Evolutionary conservation across 2,329 filamentous ascomycete species (phyloP).

Genomic region (Orbilia quercus): DNA sequence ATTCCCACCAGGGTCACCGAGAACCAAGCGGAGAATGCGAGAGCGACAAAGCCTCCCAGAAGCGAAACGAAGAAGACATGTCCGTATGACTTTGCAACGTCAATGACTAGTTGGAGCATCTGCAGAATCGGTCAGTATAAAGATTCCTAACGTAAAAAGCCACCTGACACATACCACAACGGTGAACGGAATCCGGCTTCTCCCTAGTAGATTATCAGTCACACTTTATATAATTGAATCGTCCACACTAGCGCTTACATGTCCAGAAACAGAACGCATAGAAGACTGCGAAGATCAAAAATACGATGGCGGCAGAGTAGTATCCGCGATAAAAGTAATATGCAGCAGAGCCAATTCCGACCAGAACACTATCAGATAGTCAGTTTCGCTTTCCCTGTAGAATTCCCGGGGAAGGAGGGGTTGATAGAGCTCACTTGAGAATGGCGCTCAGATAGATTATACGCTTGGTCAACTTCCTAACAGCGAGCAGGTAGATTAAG

Average conservation of each 20-base stretch:
- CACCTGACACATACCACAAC: conserved; percentile 67
- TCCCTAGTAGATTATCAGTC: conserved; percentile 65
- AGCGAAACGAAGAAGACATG: conserved; percentile 88
- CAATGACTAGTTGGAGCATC: conserved; percentile 87
- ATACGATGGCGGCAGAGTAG: conserved; percentile 87
- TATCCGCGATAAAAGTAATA: conserved; percentile 70
- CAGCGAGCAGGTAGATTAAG: conserved; percentile 78
- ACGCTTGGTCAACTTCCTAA: conserved; percentile 82
- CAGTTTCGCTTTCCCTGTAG: not conserved
- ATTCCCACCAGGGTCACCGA: conserved; percentile 85
- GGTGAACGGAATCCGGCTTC: conserved; percentile 87
- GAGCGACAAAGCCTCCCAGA: conserved; percentile 80
- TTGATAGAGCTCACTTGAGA: conserved; percentile 68
- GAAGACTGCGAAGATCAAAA: conserved; percentile 83
- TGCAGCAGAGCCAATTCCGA: conserved; percentile 88
- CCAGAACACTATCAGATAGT: conserved; percentile 69
- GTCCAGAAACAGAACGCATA: conserved; percentile 83
- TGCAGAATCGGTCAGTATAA: conserved; percentile 19
- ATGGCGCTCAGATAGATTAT: conserved; percentile 95
- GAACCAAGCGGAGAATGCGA: conserved; percentile 85
- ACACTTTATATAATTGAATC: not conserved
- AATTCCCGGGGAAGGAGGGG: not conserved
- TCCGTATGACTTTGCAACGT: conserved; percentile 83
- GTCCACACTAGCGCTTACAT: conserved; percentile 65
- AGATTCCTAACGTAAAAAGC: not conserved